These are phyloP conservation scores for Gardenia jasminoides DNA, from an alignment of 257 asterid species.

Conservation along the genomic window DNA sequence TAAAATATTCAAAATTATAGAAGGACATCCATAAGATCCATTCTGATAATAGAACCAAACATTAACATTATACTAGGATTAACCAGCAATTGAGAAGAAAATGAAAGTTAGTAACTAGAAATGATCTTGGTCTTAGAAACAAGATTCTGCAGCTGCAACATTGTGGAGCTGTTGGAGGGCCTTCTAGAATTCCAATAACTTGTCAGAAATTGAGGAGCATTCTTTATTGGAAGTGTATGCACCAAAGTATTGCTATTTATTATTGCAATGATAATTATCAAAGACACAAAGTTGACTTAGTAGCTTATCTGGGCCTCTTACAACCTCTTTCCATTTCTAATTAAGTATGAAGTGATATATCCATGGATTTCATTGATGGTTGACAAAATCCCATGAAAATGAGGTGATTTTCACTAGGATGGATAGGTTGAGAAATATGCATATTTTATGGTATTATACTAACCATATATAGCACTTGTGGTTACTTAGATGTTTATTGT, in stretches of 20 bases:
- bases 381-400: background rate
- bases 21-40: too few relatives aligned
- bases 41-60: background rate
- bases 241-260: background rate
- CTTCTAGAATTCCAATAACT: background rate
- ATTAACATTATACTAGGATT: background rate
- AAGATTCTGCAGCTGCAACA: background rate
- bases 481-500: background rate
- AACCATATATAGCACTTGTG: background rate
- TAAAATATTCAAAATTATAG: background rate
- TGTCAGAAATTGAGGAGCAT: background rate
- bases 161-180: background rate
- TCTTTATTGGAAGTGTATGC: background rate
- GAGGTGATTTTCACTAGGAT: background rate
- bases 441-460: background rate
- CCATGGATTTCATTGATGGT: constrained; percentile 5
- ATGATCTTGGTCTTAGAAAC: too few relatives aligned
- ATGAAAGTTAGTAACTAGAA: background rate
- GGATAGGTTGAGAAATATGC: background rate
- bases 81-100: background rate
- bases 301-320: background rate
- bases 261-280: background rate
- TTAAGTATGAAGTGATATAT: background rate
- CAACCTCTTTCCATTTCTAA: background rate
- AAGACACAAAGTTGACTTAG: background rate